phyloP scores from a whole-genome alignment of 2,329 filamentous ascomycete genomes.

The Beauveria australis region DNA sequence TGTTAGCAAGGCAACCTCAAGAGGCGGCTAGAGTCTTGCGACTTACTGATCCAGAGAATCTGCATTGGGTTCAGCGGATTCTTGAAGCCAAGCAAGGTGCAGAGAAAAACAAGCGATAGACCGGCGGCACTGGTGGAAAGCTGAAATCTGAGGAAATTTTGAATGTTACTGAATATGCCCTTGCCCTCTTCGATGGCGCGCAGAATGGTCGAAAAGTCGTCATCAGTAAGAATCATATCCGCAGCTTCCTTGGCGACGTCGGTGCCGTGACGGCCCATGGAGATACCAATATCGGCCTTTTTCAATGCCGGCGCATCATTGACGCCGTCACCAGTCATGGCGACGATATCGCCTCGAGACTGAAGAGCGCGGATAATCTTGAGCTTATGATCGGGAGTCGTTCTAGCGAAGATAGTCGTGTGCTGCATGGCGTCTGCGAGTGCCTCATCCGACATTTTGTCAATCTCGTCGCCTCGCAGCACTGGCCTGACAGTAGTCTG shows the following conservation, averaged over 20 bases:
- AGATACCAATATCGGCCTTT: conserved; percentile 94
- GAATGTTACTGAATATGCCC: conserved; percentile 98
- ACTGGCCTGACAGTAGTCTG: conserved; percentile 61
- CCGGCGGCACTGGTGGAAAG: conserved; percentile 94
- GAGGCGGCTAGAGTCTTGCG: not conserved
- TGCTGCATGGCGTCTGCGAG: conserved; percentile 77
- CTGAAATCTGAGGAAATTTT: conserved; percentile 98
- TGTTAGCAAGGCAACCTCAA: not conserved
- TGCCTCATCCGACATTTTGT: conserved; percentile 79
- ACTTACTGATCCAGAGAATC: conserved; percentile 98
- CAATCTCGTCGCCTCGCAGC: conserved; percentile 83
- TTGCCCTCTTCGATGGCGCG: conserved; percentile 97
- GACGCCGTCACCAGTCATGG: conserved; percentile 97
- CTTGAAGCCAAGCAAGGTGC: conserved; percentile 86
- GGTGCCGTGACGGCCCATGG: conserved; percentile 90
- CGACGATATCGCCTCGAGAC: conserved; percentile 87
- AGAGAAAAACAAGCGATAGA: conserved; percentile 81
- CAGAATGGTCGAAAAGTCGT: conserved; percentile 86
- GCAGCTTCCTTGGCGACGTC: conserved; percentile 95
- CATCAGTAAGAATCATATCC: conserved; percentile 88
- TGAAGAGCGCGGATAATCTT: conserved; percentile 93
- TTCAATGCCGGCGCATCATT: conserved; percentile 96
- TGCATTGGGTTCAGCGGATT: conserved; percentile 98
- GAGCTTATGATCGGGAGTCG: conserved; percentile 95
- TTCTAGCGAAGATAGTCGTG: conserved; percentile 91